phyloP scores from a whole-genome alignment of 164 flowering plant genomes.

The Cinnamomum chago region DNA sequence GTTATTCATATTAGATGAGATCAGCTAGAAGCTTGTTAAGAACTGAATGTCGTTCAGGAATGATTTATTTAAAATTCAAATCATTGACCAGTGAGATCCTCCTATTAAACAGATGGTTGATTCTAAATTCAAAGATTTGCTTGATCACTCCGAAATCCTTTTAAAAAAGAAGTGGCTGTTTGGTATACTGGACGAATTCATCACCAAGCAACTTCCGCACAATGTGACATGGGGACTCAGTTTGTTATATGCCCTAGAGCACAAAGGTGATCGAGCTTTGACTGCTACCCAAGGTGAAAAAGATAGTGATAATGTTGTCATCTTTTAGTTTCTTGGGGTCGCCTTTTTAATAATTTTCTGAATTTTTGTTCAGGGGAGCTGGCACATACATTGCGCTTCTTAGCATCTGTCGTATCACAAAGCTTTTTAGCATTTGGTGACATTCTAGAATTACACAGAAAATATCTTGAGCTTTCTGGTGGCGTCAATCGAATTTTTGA shows the following conservation, averaged over 20 bases:
- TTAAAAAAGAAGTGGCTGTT: slow-evolving; percentile 84
- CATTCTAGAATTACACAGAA: slow-evolving; percentile 84
- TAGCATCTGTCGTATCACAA: slow-evolving; percentile 98
- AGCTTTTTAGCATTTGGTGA: slow-evolving; percentile 99
- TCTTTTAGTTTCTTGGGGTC: not conserved
- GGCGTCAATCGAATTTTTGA: slow-evolving; percentile 89
- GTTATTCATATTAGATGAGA: too few species aligned
- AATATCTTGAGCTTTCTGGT: slow-evolving; percentile 86
- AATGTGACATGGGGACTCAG: slow-evolving; percentile 99
- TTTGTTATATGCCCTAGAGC: slow-evolving; percentile 90
- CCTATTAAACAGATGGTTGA: slow-evolving; percentile 72
- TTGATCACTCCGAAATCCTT: slow-evolving; percentile 60
- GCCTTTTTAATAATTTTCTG: not conserved
- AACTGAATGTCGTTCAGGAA: too few species aligned
- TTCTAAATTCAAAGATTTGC: slow-evolving; percentile 67
- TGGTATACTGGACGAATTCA: slow-evolving; percentile 87
- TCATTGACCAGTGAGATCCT: not conserved
- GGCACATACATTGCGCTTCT: slow-evolving; percentile 93
- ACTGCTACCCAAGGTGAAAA: slow-evolving; percentile 73
- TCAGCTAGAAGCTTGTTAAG: too few species aligned
- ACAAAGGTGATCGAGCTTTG: slow-evolving; percentile 74
- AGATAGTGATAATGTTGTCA: not conserved
- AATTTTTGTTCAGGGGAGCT: slow-evolving; percentile 60
- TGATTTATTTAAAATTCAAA: too few species aligned
- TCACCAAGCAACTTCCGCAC: slow-evolving; percentile 95